Evolutionary conservation across 257 asterid species (phyloP).

Genomic region (Echites panduratus): DNA sequence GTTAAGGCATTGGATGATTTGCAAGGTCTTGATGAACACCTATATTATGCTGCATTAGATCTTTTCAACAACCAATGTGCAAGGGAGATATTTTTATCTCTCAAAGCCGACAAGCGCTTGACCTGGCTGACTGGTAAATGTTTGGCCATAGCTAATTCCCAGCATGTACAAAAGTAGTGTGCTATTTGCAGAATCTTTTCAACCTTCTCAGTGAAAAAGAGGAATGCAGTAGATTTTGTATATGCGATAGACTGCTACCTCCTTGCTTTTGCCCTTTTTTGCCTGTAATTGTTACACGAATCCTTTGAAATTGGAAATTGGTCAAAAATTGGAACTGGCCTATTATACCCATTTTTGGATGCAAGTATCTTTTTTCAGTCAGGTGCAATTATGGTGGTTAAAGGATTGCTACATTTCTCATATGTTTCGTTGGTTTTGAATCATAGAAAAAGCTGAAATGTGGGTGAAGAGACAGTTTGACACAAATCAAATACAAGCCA

Average conservation of each 20-base stretch:
- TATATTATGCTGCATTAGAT: conserved; percentile 65
- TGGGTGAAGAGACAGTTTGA: not conserved
- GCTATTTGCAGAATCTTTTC: not conserved
- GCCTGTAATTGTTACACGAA: not conserved
- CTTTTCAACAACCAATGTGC: conserved; percentile 52
- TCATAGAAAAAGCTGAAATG: not conserved
- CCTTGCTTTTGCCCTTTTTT: not conserved
- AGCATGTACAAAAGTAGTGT: not conserved
- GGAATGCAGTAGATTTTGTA: conserved; percentile 5
- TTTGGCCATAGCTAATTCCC: conserved; percentile 17
- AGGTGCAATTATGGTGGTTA: not conserved
- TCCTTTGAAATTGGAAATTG: too few relatives aligned
- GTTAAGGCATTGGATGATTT: conserved; percentile 59
- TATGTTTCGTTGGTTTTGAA: not conserved
- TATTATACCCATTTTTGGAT: too few relatives aligned
- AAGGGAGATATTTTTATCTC: conserved; percentile 68
- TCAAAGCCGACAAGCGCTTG: conserved; percentile 54
- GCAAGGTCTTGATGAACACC: conserved; percentile 47
- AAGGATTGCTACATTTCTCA: not conserved
- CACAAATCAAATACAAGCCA: not conserved
- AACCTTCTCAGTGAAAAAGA: not conserved
- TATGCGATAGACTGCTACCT: not conserved
- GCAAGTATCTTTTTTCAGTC: too few relatives aligned
- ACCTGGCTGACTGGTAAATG: conserved; percentile 62
- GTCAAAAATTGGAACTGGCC: too few relatives aligned